Base-by-base conservation (phyloP, 2,329 filamentous ascomycete species). In the Annulohypoxylon truncatum region DNA sequence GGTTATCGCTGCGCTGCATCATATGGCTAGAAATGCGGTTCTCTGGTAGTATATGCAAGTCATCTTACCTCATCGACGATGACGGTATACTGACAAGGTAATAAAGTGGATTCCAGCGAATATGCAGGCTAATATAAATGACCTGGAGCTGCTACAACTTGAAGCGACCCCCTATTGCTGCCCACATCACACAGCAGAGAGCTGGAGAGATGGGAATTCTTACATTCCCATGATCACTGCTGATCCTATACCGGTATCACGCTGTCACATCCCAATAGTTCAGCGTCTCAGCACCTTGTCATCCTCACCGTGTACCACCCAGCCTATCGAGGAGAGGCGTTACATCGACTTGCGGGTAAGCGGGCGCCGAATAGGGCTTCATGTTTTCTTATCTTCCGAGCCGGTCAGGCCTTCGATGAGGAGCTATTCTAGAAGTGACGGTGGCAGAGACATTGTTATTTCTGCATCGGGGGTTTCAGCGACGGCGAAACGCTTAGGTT, bases 41-140 rank as follows among this genome's bases (percentile, higher is more conserved):
- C 33, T 12, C 56, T 20, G 57, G 46, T 64, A 61, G 28, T 24
- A 15, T 29, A 69, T 69, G 67, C 67, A 68, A 42, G 50, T 24
- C 28, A 31, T 65, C 55, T 62, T 51, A 61, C 54, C 60, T 61
- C 35, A 64, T 52, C 56, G 44, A 18, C 28, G 47, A 64, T 68
- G 67, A 70, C 67, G 67, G 48, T 53, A 55, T 53, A 44, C 31
- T 63, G 67, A 70, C 52, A 54, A 47, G 15, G 47, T 20, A 12
- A 15, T 65, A 63, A 67, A 67, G 61, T 65, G 67, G 64, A 66
- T 63, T 57, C 58, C 38, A 47, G 18, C 24, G 18, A 56, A 59
- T 53, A 47, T 38, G 54, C 51, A 38, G 55, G 61, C 20, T 70
- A 28, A 68, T 70, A 70, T 70, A 70, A 70, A 67, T 55, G 33